Base-by-base conservation (phyloP, 345 rosid species). In the Brassica cretica region DNA sequence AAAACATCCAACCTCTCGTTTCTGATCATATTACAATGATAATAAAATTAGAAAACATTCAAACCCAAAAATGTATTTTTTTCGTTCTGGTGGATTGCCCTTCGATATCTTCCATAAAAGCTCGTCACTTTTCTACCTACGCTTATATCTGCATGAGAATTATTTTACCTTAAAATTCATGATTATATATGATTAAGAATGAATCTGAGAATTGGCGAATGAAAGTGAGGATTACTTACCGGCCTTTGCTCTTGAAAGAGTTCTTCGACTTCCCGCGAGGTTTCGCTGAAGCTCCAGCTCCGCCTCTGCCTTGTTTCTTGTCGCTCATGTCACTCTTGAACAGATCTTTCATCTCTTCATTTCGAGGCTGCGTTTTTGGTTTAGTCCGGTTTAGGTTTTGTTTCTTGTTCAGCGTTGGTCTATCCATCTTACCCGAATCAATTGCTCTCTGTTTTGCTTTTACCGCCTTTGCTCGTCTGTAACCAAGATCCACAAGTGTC, bases 311-410 rank as follows among this genome's bases (percentile, higher is more conserved):
- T 61, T 81, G 87, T 84, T 87, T 95, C 70, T 39, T 85, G 81
- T 91, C 98, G 66, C 87, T 88, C 91, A 95, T 93, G 73, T 95
- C 97, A 61, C 86, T 82, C 84, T 88, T 89, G 86, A 95, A 95
- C 66, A 91, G 83, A 55, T 93, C 96, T 15, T 68, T 81, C 97
- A 91, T 91, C 88, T 95, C 97, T 29, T 90, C 92, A 14, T 82
- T 64, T 82, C 96, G 85, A 8, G 96, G 87, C 76, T 91, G 89
- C 63, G 68, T 81, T 80, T 76, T 86, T 70, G 88, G 83, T 81
- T 76, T 66, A 78, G 81, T 70, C 19, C 24, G 82, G 72, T 85
- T 90, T 82, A 76, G 69, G 70, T 86, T 91, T 80, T 82, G 65
- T 68, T 82, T 89, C 83, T 81, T 87, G 73, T 56, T 67, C 33